Base-by-base conservation (phyloP, 805 yeast species). In the Alloascoidea africana region DNA sequence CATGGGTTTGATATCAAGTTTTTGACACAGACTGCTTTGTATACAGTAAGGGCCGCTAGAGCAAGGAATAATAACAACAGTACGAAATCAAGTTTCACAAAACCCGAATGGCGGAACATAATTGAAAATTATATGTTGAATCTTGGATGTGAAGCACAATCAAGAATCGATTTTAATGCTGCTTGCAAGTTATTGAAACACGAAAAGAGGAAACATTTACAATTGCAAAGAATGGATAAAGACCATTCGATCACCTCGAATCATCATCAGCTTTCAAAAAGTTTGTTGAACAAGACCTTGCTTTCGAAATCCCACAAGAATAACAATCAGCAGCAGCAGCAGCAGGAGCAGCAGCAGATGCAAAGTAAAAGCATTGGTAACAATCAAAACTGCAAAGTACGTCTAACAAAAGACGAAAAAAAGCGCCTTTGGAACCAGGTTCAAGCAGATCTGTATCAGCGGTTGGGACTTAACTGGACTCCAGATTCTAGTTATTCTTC, bases 21-120 rank as follows among this genome's bases (percentile, higher is more conserved):
- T 48, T 63, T 71, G 44, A 45, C 59, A 6, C 73, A 73, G 39
- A 72, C 81, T 14, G 87, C 86, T 0, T 59, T 57, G 42, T 75
- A 69, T 50, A 75, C 82, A 2, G 70, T 79, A 4, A 58, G 62
- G 38, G 65, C 75, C 11, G 79, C 80, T 3, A 59, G 77, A 44
- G 46, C 58, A 38, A 55, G 78, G 42, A 18, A 17, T 14, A 8
- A 16, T 5, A 19, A 32, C n/a, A 35, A 45, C 35, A 45, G 50
- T 2, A 18, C 34, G 3, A 15, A 35, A 14, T 41, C 39, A 36
- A 41, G 46, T 40, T 49, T 70, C n/a, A 57, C 68, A 4, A 63
- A 67, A 43, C 69, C 72, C 17, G 82, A 79, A 51, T 78, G 86
- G 84, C 60, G 87, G 45, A 75, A 77, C 48, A 67, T 80, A 17